Evolutionary conservation across 371 early-diverging fungal genomes (phyloP).

Genomic region (Mucor plumbeus): DNA sequence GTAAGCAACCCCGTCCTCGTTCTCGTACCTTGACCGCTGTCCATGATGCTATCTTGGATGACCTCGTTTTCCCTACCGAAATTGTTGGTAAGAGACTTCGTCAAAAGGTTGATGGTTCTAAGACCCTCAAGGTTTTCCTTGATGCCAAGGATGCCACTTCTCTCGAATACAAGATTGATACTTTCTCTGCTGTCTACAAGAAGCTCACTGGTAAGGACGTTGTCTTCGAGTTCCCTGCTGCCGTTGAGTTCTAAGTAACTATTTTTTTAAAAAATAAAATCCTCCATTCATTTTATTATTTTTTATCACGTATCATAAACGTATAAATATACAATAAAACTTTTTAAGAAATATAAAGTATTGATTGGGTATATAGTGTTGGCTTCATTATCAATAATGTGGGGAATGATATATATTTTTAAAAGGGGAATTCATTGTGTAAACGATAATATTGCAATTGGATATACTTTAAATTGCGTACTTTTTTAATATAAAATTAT

Average conservation of each 20-base stretch:
- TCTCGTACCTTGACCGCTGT: conserved; percentile 95
- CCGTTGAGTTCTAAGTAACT: conserved; percentile 33
- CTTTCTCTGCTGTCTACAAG: conserved; percentile 94
- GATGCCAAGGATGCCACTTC: conserved; percentile 96
- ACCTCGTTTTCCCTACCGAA: conserved; percentile 97
- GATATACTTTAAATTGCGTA: too few species aligned
- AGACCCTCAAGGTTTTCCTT: conserved; percentile 93
- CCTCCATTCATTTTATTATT: background rate
- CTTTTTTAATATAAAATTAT: too few species aligned
- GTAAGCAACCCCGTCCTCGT: conserved; percentile 91
- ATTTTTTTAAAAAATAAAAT: background rate
- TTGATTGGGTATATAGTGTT: too few species aligned
- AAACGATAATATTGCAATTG: too few species aligned
- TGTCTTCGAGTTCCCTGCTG: conserved; percentile 92
- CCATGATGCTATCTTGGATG: conserved; percentile 93
- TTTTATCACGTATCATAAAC: background rate
- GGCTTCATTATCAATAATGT: too few species aligned
- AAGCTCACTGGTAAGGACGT: conserved; percentile 97
- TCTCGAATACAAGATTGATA: conserved; percentile 97
- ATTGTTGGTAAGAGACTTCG: conserved; percentile 97
- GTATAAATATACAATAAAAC: too few species aligned
- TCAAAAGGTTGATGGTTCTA: conserved; percentile 92
- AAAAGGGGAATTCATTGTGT: too few species aligned
- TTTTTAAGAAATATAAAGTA: too few species aligned
- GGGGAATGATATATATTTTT: too few species aligned